Conservation (phyloP, 495 filamentous ascomycete species). For the Hypoxylon intermedium region DNA sequence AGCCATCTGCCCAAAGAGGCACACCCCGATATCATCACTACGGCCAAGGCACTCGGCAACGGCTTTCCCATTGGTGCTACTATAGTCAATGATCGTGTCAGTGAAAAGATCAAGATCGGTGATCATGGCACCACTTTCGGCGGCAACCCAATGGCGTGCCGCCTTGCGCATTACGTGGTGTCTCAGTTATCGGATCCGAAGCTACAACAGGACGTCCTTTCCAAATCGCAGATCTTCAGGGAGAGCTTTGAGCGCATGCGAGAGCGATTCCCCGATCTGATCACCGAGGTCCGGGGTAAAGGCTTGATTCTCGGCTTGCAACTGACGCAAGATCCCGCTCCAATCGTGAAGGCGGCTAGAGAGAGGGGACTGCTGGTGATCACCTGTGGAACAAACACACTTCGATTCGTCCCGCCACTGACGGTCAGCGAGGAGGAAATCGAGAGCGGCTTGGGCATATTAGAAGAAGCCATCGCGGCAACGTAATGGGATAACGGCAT, state of each 20-base stretch:
- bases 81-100: conserved; percentile 78
- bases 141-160: conserved; percentile 87
- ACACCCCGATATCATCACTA: conserved; percentile 93
- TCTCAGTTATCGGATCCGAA: conserved; percentile 69
- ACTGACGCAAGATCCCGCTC: conserved; percentile 69
- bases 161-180: conserved; percentile 84
- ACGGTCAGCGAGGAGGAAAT: conserved; percentile 80
- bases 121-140: conserved; percentile 98
- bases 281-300: conserved; percentile 79
- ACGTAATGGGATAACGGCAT: conserved; percentile 32
- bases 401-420: conserved; percentile 85
- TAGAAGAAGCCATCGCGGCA: conserved; percentile 74
- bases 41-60: conserved; percentile 94
- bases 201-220: conserved; percentile 68
- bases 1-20: conserved; percentile 71
- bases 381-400: conserved; percentile 85
- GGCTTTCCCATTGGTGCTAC: conserved; percentile 94
- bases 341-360: conserved; percentile 80
- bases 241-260: conserved; percentile 68
- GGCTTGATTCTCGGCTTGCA: conserved; percentile 89
- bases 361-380: conserved; percentile 91
- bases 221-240: conserved; percentile 70
- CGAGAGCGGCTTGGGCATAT: conserved; percentile 71
- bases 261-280: conserved; percentile 70
- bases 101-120: conserved; percentile 83